phyloP scores from a whole-genome alignment of 768 basidiomycete species.

The Hydnomerulius pinastri region DNA sequence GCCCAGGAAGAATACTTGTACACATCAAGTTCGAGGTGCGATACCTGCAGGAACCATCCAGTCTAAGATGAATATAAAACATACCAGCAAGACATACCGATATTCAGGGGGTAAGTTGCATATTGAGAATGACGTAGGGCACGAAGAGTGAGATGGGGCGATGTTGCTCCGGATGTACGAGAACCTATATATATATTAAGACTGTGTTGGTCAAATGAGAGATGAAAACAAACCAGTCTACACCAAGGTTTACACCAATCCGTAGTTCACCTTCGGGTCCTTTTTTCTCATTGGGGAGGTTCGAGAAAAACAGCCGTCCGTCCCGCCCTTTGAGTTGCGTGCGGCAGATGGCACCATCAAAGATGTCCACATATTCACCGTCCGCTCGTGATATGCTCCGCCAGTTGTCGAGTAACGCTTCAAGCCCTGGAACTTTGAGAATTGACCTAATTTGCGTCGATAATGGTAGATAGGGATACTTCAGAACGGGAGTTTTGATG shows the following conservation, averaged over 20 bases:
- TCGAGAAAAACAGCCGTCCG: neutral
- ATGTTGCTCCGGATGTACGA: slow-evolving; percentile 37
- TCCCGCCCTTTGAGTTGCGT: slow-evolving; percentile 15
- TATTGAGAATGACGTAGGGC: slow-evolving; percentile 36
- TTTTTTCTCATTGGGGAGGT: neutral
- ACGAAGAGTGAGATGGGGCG: slow-evolving; percentile 36
- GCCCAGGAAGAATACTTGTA: slow-evolving; percentile 30
- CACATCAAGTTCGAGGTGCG: slow-evolving; percentile 25
- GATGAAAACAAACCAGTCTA: neutral
- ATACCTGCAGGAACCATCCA: slow-evolving; percentile 18
- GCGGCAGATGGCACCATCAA: neutral
- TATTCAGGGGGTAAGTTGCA: slow-evolving; percentile 31
- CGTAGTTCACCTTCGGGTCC: neutral
- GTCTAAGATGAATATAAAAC: too few relatives aligned
- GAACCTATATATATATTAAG: too few relatives aligned
- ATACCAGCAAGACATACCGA: slow-evolving; percentile 22
- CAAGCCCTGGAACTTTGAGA: slow-evolving; percentile 23
- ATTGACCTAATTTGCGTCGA: slow-evolving; percentile 8
- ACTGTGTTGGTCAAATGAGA: neutral
- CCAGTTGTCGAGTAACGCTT: neutral
- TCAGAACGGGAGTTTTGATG: slow-evolving; percentile 1
- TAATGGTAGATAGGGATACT: slow-evolving; percentile 7
- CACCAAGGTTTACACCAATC: neutral
- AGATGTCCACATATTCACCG: neutral
- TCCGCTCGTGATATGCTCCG: neutral